A percentile compares a stretch with the other conserved stretches of the same genome.
These are phyloP conservation scores for Prunus mira DNA, from an alignment of 306 rosid genomes.

Conservation along the genomic window DNA sequence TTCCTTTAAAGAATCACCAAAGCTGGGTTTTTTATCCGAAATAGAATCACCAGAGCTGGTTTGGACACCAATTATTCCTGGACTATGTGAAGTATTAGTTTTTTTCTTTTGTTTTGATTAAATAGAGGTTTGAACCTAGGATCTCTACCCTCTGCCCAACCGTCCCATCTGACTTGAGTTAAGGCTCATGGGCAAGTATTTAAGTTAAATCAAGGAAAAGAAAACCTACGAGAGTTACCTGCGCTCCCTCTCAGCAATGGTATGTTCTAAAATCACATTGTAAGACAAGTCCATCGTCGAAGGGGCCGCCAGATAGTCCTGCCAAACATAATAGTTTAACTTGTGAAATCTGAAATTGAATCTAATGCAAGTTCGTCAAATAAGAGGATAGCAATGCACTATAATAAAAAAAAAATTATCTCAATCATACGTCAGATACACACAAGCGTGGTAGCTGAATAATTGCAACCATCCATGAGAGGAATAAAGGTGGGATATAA, in stretches of 20 bases:
- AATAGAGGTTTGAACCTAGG: background rate
- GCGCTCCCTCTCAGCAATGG: constrained; percentile 99
- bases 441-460: background rate
- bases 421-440: constrained; percentile 18
- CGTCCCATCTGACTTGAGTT: background rate
- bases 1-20: background rate
- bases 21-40: background rate
- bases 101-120: background rate
- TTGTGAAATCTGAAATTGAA: constrained; percentile 23
- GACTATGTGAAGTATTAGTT: background rate
- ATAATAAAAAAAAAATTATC: background rate
- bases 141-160: background rate
- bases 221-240: constrained; percentile 55
- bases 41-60: background rate
- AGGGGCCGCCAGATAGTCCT: constrained; percentile 90
- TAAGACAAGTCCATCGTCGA: constrained; percentile 89
- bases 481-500: background rate
- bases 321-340: constrained; percentile 37
- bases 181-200: background rate
- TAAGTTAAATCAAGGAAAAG: background rate
- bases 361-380: constrained; percentile 5
- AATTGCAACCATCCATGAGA: background rate
- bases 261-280: constrained; percentile 88
- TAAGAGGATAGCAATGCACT: constrained; percentile 5
- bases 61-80: background rate